phyloP scores from a whole-genome alignment of 805 yeast species.

The Barnettozyma wickerhamii region DNA sequence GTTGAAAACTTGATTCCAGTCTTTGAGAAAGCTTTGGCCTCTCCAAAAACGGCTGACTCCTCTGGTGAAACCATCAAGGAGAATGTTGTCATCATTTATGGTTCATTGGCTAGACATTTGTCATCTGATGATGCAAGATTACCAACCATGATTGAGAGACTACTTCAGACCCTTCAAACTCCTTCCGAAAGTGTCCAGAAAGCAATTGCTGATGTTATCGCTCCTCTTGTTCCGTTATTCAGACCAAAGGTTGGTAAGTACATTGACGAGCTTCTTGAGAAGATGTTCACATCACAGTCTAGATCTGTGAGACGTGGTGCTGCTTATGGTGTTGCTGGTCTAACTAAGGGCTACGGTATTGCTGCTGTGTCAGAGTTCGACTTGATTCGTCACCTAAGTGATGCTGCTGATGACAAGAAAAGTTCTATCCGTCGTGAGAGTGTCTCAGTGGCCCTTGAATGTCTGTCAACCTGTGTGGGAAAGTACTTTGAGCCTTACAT shows the following conservation, averaged over 20 bases:
- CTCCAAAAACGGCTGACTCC: slow-evolving; percentile 43
- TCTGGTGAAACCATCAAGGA: slow-evolving; percentile 65
- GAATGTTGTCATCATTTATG: slow-evolving; percentile 81
- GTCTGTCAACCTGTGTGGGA: slow-evolving; percentile 73
- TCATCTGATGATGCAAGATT: slow-evolving; percentile 62
- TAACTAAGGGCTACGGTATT: slow-evolving; percentile 87
- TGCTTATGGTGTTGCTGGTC: slow-evolving; percentile 93
- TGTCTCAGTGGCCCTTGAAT: slow-evolving; percentile 81
- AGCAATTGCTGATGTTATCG: slow-evolving; percentile 81
- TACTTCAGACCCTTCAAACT: slow-evolving; percentile 71
- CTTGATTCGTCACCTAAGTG: slow-evolving; percentile 66
- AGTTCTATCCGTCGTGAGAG: slow-evolving; percentile 75
- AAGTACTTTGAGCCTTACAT: slow-evolving; percentile 90
- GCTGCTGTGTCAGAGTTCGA: slow-evolving; percentile 71
- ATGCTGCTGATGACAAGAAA: slow-evolving; percentile 85
- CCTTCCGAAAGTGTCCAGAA: slow-evolving; percentile 89
- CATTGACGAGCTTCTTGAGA: slow-evolving; percentile 54
- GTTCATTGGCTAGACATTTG: slow-evolving; percentile 86
- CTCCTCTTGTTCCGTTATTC: slow-evolving; percentile 70
- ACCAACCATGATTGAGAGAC: slow-evolving; percentile 57
- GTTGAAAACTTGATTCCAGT: slow-evolving; percentile 77
- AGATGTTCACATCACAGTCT: slow-evolving; percentile 48
- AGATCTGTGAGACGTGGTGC: slow-evolving; percentile 73
- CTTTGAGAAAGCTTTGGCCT: slow-evolving; percentile 63
- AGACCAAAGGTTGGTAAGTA: slow-evolving; percentile 46